Base-by-base conservation (phyloP, 208 protist genomes). In the Trypanosoma grayi region DNA sequence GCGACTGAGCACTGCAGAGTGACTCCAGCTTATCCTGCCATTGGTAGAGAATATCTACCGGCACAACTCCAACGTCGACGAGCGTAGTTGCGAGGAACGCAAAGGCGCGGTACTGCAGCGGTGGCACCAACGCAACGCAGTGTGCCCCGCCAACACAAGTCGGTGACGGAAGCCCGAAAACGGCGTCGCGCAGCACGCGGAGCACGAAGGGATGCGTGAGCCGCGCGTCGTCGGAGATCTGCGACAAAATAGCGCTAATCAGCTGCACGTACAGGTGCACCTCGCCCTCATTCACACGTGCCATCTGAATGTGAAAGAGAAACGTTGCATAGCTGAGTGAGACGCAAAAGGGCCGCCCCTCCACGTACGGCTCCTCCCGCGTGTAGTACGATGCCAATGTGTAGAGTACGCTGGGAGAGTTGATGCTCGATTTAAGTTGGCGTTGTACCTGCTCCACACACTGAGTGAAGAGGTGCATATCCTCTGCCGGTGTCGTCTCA, bases 241-340 rank as follows among this genome's bases (percentile, higher is more conserved):
- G 83, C 11, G 73, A 64, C 13, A 95, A 70, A 48, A 92, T 63
- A 22, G 66, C 77, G 9, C 67, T 69, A 56, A 93, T 70, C 31
- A 95, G 83, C 69, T 92, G 77, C 43, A 87, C 86, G 68, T 95
- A 95, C 43, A 92, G 34, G 44, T 93, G 84, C 25, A 92, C 82
- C 62, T 95, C 90, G 4, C 70, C 24, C 11, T 87, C 58, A 62
- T 77, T 85, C 41, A 95, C 85, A 53, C 84, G 86, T 40, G 90
- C 72, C 90, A 95, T 95, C 61, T 95, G 86, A 58, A 93, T 83
- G 60, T 95, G 90, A 54, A 92, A 95, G 16, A 95, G 75, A 64
- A 95, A 95, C 10, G 90, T 93, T 18, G 86, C 70, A 63, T 85
- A 92, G 75, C 86, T 93, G 36, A 95, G 80, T 22, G 73, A 83